Evolutionary conservation across 495 filamentous ascomycete genomes (phyloP), one percentile per base, ranked within the genome.

Genomic region (Lichenothelia convexa): DNA sequence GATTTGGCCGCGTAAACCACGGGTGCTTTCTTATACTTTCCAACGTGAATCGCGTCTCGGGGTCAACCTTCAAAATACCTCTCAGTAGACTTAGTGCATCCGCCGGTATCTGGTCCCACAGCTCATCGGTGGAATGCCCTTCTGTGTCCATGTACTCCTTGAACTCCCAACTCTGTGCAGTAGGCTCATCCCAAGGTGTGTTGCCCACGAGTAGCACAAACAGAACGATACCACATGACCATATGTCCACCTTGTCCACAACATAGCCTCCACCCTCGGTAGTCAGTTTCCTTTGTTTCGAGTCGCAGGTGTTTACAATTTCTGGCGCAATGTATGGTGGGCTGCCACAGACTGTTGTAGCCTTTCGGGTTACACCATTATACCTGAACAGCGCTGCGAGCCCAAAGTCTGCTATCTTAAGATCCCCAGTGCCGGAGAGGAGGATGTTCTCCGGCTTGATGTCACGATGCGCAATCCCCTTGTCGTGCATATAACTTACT

Each of bases 371-470:
- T 34, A 73, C 66, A 3, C 82, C 84, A 49, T 85, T 78, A 58
- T 86, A 81, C 48, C 82, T 73, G 48, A 93, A 93, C 49, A 93
- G 65, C n/a, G 82, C 82, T 3, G 89, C 85, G 38, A 99, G 70
- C 21, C 89, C 89, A 56, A 99, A 99, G 56, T 99, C 89, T 3
- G 91, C 89, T 40, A 99, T 72, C 55, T 99, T 99, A 45, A 99
- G 57, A 53, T 87, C 79, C 2, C 89, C 89, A 43, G 74, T 73
- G 0, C 67, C 73, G 1, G 81, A 84, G 29, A 61, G 39, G 21
- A 61, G 48, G 21, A 61, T 50, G 33, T 61, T 61, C 46, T 61
- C 58, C 15, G 58, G 58, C 41, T 61, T 61, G 39, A 61, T 44
- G 46, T 61, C 58, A n/a, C 58, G 46, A 41, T 61, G 58, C 38